phyloP scores from a whole-genome alignment of 306 rosid species.

The Vigna reflexopilosa region DNA sequence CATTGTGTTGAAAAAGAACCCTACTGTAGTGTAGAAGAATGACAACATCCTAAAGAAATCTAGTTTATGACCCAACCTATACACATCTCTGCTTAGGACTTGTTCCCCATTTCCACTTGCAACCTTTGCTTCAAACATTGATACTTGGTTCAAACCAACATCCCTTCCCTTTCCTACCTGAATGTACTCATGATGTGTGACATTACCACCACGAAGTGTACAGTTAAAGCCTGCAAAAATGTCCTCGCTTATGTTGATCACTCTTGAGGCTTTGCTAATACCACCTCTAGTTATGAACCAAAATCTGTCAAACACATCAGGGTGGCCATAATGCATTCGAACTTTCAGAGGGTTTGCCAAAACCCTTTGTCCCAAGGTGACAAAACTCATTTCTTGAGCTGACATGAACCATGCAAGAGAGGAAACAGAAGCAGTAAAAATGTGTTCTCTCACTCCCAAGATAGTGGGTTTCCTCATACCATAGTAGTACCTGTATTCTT shows the following conservation, averaged over 20 bases:
- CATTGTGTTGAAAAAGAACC: constrained; percentile 86
- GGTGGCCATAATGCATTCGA: constrained; percentile 96
- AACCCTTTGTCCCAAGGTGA: constrained; percentile 91
- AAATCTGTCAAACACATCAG: constrained; percentile 93
- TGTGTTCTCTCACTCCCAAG: constrained; percentile 91
- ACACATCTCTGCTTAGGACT: constrained; percentile 81
- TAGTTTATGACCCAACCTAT: constrained; percentile 84
- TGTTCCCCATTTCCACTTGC: constrained; percentile 96
- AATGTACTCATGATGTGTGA: constrained; percentile 92
- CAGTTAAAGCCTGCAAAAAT: constrained; percentile 92
- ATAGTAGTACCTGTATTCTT: constrained; percentile 64
- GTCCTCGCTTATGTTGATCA: constrained; percentile 91
- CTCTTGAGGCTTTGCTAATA: constrained; percentile 90
- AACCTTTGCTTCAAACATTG: constrained; percentile 96
- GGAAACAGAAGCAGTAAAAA: constrained; percentile 91
- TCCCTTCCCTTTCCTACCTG: constrained; percentile 97
- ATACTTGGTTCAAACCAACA: constrained; percentile 85
- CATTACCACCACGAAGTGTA: constrained; percentile 84
- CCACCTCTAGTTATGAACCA: constrained; percentile 93
- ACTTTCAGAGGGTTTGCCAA: constrained; percentile 85
- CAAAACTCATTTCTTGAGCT: constrained; percentile 92
- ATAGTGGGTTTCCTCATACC: constrained; percentile 83
- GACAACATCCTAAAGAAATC: constrained; percentile 90
- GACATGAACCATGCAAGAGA: constrained; percentile 99
- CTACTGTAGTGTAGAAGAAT: constrained; percentile 83